These are phyloP conservation scores for Fusarium virguliforme DNA, from an alignment of 2,329 filamentous ascomycete genomes.

Conservation along the genomic window DNA sequence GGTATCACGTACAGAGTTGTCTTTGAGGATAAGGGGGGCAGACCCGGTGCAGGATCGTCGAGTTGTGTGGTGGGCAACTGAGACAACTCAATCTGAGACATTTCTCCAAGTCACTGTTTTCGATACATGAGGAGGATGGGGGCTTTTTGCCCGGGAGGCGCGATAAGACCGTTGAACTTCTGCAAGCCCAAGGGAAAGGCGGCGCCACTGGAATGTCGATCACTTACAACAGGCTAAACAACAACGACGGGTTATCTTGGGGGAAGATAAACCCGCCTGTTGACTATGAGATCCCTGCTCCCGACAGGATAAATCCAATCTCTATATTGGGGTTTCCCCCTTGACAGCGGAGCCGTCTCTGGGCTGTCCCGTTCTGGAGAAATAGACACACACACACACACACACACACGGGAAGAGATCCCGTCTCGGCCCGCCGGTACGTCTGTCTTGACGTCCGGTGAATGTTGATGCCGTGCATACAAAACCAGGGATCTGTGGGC, in stretches of 20 bases:
- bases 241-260: background rate
- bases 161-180: conserved; percentile 4
- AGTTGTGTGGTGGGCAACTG: conserved; percentile 31
- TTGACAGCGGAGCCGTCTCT: background rate
- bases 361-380: background rate
- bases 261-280: background rate
- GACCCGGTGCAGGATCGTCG: conserved; percentile 43
- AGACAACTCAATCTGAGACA: conserved; percentile 49
- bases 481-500: conserved; percentile 1
- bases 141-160: background rate
- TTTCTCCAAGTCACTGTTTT: conserved; percentile 20
- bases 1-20: conserved; percentile 32
- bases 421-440: conserved; percentile 16
- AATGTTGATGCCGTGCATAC: conserved; percentile 13
- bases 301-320: background rate
- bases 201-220: conserved; percentile 6
- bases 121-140: conserved; percentile 30
- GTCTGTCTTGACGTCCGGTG: conserved; percentile 12
- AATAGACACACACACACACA: background rate
- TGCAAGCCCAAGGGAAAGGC: conserved; percentile 6
- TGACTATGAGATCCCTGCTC: conserved; percentile 12
- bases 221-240: conserved; percentile 4
- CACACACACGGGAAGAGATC: background rate
- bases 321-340: conserved; percentile 3
- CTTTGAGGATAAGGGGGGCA: background rate